Evolutionary conservation across 139 green algal genomes (phyloP).

Genomic region (Closterium sp.): DNA sequence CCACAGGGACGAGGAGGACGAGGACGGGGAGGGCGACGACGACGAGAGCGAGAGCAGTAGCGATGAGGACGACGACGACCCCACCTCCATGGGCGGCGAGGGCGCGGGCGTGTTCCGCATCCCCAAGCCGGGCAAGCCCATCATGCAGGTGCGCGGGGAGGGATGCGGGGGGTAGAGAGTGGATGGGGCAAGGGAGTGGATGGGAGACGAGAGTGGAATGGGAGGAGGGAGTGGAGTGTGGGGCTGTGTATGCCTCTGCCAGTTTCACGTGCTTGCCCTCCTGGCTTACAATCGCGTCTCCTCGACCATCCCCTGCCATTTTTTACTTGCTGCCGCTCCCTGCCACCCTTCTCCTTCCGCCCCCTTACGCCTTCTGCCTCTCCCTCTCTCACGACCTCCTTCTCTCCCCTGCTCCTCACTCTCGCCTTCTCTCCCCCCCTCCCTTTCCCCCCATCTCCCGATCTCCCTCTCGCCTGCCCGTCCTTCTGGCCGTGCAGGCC

Average conservation of each 20-base stretch:
- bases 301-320: too few relatives aligned
- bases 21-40: conserved; percentile 54
- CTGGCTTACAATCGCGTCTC: too few relatives aligned
- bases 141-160: conserved; percentile 22
- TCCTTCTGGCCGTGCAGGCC: conserved; percentile 12
- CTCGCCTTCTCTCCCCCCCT: background rate
- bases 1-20: conserved; percentile 47
- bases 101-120: background rate
- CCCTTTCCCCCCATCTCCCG: too few relatives aligned
- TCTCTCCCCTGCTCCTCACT: background rate
- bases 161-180: background rate
- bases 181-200: background rate
- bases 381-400: background rate
- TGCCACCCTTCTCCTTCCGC: background rate
- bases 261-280: too few relatives aligned
- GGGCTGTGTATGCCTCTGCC: too few relatives aligned
- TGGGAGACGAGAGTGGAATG: background rate
- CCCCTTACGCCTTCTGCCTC: background rate
- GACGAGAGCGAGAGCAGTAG: conserved; percentile 24
- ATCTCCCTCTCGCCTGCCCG: background rate
- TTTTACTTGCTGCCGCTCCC: background rate
- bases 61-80: conserved; percentile 60
- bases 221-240: background rate
- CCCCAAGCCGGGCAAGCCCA: conserved; percentile 12
- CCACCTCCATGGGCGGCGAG: background rate